phyloP scores from a whole-genome alignment of 2,329 filamentous ascomycete species.

The Fusarium continuum region DNA sequence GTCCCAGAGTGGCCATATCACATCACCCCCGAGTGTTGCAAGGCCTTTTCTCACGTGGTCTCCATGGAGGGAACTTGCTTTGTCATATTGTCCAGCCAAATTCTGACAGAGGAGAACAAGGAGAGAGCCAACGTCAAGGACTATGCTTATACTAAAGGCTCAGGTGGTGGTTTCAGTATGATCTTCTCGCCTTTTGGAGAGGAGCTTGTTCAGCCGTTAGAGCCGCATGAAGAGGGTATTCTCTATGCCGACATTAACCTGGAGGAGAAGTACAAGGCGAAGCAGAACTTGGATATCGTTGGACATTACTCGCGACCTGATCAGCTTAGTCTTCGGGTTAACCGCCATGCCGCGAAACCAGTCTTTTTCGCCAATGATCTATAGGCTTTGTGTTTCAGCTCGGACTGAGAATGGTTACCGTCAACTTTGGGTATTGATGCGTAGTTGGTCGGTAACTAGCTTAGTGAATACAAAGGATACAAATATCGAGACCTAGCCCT shows the following conservation, averaged over 20 bases:
- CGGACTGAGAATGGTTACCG: no score
- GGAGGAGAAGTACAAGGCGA: conserved; percentile 16
- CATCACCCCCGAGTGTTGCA: conserved; percentile 37
- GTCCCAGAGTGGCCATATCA: conserved; percentile 36
- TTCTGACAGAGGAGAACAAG: conserved; percentile 54
- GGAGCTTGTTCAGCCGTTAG: conserved; percentile 41
- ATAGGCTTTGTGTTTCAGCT: neutral
- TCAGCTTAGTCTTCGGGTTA: conserved; percentile 47
- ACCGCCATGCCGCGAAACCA: conserved; percentile 1
- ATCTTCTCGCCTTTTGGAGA: conserved; percentile 47
- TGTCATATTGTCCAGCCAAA: conserved; percentile 61
- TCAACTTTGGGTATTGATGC: no score
- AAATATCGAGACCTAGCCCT: no score
- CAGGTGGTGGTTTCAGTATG: conserved; percentile 41
- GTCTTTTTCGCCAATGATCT: conserved; percentile 10
- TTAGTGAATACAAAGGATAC: no score
- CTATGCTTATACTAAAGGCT: conserved; percentile 42
- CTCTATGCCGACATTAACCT: conserved; percentile 52
- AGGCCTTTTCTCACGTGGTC: conserved; percentile 58
- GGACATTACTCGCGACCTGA: conserved; percentile 50
- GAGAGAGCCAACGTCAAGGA: conserved; percentile 41
- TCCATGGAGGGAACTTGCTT: conserved; percentile 65
- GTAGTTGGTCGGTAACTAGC: no score
- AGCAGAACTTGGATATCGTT: conserved; percentile 50
- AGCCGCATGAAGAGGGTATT: conserved; percentile 46